Evolutionary conservation across 23 red algal genomes (phyloP), one percentile per base, ranked within the genome.

Genomic region (Agarophyton chilense): DNA sequence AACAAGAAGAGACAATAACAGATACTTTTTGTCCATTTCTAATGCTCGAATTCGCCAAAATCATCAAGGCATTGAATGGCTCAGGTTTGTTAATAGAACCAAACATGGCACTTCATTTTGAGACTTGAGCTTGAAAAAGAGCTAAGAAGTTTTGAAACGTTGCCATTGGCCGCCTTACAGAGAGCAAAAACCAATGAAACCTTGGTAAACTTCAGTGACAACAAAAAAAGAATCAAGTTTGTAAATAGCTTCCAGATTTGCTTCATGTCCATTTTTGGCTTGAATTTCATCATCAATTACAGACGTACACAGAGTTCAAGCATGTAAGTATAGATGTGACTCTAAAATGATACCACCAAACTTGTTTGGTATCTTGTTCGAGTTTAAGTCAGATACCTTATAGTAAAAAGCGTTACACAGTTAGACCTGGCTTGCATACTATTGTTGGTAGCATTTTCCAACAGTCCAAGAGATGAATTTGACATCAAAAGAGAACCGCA

Each of bases 61-160:
- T 6, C 6, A 47, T 47, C n/a, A 83, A 34, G 4, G 52, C 79
- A 64, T 22, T 41, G 17, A 83, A 24, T 18, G 54, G 41, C 51
- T 83, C 47, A 7, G 52, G 79, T 18, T 65, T 9, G 25, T 83
- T 65, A 6, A 35, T 29, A 65, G 26, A 41, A 18, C 31, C 7
- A 38, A 34, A 6, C 2, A 35, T 18, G 52, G n/a, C 56, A 35
- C 41, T 83, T 36, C 4, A 83, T 36, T 61, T 61, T n/a, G 50
- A 50, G 24, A 83, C 52, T 17, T 35, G 38, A 35, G 79, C 79
- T 25, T 31, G 12, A 41, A 83, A 83, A 6, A 51, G 52, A 6
- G 57, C 18, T 64, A 65, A 51, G 41, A 83, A 83, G 36, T 65
- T 83, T 9, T 83, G 66, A 18, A 83, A 22, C 2, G 52, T 29